phyloP scores from a whole-genome alignment of 257 asterid genomes.

The Solanum sparsipilum region DNA sequence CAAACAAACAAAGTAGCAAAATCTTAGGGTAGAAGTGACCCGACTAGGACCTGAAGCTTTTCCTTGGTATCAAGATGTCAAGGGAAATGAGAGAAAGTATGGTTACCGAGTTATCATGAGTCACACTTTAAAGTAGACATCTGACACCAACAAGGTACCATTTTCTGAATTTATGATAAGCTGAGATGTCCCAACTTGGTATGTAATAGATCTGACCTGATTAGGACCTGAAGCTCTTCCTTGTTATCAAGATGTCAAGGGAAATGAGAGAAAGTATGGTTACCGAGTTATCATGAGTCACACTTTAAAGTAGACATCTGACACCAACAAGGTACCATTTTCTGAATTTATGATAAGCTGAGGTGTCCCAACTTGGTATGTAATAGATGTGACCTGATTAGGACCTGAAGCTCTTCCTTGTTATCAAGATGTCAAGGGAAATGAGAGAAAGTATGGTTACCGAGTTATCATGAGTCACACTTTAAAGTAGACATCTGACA shows the following conservation, averaged over 20 bases:
- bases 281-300: not conserved
- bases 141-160: not conserved
- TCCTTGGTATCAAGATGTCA: not conserved
- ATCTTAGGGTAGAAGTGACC: not conserved
- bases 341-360: not conserved
- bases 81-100: not conserved
- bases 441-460: not conserved
- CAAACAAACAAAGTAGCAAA: not conserved
- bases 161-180: not conserved
- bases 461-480: not conserved
- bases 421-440: not conserved
- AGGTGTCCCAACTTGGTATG: not conserved
- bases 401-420: not conserved
- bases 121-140: not conserved
- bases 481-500: not conserved
- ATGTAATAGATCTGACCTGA: not conserved
- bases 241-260: not conserved
- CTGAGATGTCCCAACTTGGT: not conserved
- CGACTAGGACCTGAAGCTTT: not conserved
- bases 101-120: not conserved
- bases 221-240: not conserved
- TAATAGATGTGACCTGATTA: not conserved
- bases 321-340: not conserved
- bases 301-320: not conserved
- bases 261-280: not conserved